Percentiles rank a stretch among this genome's conserved stretches.
Conservation (phyloP, 2,329 filamentous ascomycete genomes). For the Pyricularia sp. region DNA sequence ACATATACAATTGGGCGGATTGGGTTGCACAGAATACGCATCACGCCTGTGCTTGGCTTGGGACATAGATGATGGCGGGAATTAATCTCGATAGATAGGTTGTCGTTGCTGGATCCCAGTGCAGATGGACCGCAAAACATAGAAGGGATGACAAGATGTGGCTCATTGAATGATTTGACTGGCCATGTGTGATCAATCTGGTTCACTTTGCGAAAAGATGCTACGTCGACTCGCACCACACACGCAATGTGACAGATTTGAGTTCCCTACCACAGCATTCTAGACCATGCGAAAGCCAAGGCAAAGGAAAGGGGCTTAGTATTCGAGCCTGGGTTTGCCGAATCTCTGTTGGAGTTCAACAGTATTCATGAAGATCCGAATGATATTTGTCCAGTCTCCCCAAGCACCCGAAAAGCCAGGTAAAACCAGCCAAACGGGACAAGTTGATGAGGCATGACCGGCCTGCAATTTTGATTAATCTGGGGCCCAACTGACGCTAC, state of each 20-base stretch:
- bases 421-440: slow-evolving; percentile 15
- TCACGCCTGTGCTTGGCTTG: background rate
- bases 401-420: slow-evolving; percentile 23
- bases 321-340: background rate
- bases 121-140: background rate
- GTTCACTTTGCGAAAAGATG: background rate
- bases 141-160: background rate
- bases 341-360: background rate
- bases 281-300: background rate
- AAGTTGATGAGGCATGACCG: slow-evolving; percentile 29
- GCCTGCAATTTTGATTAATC: slow-evolving; percentile 71
- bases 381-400: slow-evolving; percentile 32
- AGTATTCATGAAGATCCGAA: background rate
- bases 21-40: background rate
- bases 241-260: background rate
- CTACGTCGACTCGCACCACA: background rate
- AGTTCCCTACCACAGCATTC: no score
- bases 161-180: background rate
- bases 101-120: background rate
- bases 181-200: background rate
- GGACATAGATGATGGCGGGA: background rate
- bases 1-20: background rate
- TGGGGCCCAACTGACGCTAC: slow-evolving; percentile 74
- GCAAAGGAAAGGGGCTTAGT: slow-evolving; percentile 4
- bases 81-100: background rate